Base-by-base conservation (phyloP, 257 asterid species). In the Solanum neorickii region DNA sequence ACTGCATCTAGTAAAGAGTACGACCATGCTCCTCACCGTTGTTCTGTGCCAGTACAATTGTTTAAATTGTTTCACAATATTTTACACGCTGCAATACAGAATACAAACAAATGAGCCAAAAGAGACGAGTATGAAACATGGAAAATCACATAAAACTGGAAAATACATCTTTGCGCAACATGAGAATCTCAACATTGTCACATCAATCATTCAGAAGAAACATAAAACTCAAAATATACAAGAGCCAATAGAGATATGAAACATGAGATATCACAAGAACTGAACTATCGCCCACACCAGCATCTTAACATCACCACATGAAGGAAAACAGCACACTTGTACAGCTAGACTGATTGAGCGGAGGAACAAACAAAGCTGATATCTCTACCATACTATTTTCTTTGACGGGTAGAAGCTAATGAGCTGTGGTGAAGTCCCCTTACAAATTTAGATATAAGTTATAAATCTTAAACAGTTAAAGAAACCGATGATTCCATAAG, bases 1-100 rank as follows among this genome's bases (percentile, higher is more conserved):
- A 44, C 82, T 66, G 65, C 74, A 59, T 39, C 69, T 12, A 84
- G 11, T 37, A 21, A 73, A 73, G 49, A 73, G 47, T 73, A 20
- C 75, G 52, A 68, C 52, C 65, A 25, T 21, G 74, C 88, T 59
- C 84, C 87, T 77, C 82, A 46, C 69, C 21, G 85, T 47, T 60
- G 66, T 70, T 66, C 8, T 42, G 88, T 47, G 66, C 73, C 42
- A 37, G 42, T 49, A 60, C 82, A 39, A 44, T 84, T 42, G 47
- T 62, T 70, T 23, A 31, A 69, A 52, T 72, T 65, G 46, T 77
- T 88, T 91, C 91, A 94, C 74, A 92, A 89, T 82, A 91, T 86
- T 89, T 92, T 93, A 94, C 96, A 91, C n/a, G 91, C 97, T 94
- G 94, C 90, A 87, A 16, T 1, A 52, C 77, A 60, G 59, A 31